phyloP scores from a whole-genome alignment of 108 stramenopile genomes.

The Nitzschia sp. region DNA sequence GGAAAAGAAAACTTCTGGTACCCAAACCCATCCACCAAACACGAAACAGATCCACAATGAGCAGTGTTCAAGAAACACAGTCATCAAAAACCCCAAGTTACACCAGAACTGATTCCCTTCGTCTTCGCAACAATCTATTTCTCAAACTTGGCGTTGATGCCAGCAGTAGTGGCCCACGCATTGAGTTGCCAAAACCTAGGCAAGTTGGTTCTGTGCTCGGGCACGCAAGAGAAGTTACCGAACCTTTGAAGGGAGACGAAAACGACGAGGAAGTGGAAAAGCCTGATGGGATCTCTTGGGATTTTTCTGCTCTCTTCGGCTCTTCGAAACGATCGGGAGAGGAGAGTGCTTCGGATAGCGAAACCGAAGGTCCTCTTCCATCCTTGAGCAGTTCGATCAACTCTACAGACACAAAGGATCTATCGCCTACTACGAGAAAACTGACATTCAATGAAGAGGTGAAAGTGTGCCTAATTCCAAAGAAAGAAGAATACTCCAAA shows the following conservation, averaged over 20 bases:
- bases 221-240: not conserved
- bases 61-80: too few species aligned
- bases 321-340: not conserved
- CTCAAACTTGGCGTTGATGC: slow-evolving; percentile 18
- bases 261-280: not conserved
- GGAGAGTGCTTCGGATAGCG: not conserved
- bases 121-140: slow-evolving; percentile 18
- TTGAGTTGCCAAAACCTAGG: not conserved
- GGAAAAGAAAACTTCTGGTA: too few species aligned
- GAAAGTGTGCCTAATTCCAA: slow-evolving; percentile 23
- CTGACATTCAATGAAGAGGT: slow-evolving; percentile 25
- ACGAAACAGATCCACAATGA: too few species aligned
- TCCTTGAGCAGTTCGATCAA: not conserved
- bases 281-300: not conserved
- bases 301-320: slow-evolving; percentile 5
- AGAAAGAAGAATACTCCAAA: slow-evolving; percentile 27
- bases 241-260: slow-evolving; percentile 12
- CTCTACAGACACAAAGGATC: not conserved
- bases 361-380: not conserved
- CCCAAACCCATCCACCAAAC: too few species aligned
- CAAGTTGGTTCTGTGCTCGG: slow-evolving; percentile 15
- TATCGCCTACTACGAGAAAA: not conserved
- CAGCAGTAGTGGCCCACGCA: not conserved
- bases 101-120: not conserved
- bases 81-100: too few species aligned